Evolutionary conservation across 140 eudicot species (phyloP).

Genomic region (Flaveria floridana): DNA sequence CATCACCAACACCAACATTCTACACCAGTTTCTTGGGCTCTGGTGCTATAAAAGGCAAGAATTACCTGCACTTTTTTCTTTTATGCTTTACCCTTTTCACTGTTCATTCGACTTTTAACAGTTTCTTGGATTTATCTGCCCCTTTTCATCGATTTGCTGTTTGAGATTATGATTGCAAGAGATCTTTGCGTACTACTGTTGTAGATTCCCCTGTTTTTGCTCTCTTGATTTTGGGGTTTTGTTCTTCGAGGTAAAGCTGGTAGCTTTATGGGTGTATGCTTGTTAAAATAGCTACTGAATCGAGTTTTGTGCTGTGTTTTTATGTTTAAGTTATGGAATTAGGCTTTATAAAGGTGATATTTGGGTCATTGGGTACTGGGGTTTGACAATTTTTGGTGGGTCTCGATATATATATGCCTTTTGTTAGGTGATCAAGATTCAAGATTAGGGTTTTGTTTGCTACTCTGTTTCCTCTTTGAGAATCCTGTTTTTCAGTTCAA

Average conservation of each 20-base stretch:
- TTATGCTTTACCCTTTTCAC: constrained; percentile 41
- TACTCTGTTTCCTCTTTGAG: constrained; percentile 16
- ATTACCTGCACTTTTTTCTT: constrained; percentile 26
- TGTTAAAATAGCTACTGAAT: constrained; percentile 16
- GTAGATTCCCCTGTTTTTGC: constrained; percentile 35
- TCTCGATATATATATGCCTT: constrained; percentile 22
- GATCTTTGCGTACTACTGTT: constrained; percentile 29
- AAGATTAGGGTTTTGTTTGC: constrained; percentile 32
- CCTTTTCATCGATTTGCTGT: constrained; percentile 4
- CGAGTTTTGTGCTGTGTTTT: constrained; percentile 29
- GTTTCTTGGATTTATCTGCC: constrained; percentile 24
- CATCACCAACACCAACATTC: constrained; percentile 27
- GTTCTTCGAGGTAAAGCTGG: constrained; percentile 30
- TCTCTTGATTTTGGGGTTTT: constrained; percentile 39
- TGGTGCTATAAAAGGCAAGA: constrained; percentile 29
- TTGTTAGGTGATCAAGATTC: constrained; percentile 31
- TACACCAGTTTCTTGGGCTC: constrained; percentile 30
- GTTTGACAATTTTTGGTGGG: constrained; percentile 25
- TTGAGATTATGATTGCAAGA: constrained; percentile 20
- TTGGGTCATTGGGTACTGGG: constrained; percentile 25
- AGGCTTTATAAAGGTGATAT: constrained; percentile 10
- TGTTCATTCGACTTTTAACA: constrained; percentile 30
- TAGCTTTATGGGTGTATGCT: constrained; percentile 22
- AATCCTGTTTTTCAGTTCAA: background rate
- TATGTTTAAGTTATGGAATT: constrained; percentile 2